Conservation (phyloP, 192 early-diverging fungal genomes). For the Entophlyctis luteolus region DNA sequence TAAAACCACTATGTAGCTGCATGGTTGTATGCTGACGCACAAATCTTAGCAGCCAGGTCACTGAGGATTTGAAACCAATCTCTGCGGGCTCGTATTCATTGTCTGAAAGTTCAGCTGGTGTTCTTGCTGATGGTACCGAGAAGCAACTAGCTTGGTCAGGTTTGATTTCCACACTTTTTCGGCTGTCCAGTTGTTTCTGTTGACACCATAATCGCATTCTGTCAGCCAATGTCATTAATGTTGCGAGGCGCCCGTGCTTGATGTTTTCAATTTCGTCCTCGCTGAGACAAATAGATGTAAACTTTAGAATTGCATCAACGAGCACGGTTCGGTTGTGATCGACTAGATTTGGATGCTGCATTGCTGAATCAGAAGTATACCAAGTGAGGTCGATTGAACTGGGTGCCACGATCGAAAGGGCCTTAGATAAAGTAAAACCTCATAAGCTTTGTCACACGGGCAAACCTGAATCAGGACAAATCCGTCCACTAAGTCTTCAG, state of each 20-base stretch:
- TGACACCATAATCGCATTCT: constrained; percentile 2
- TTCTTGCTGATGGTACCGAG: background rate
- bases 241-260: background rate
- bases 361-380: constrained; percentile 40
- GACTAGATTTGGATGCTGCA: constrained; percentile 16
- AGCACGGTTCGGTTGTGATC: constrained; percentile 4
- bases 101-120: background rate
- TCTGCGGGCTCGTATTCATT: constrained; percentile 33
- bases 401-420: constrained; percentile 39
- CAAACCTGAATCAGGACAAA: constrained; percentile 45
- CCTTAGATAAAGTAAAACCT: constrained; percentile 3
- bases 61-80: constrained; percentile 34
- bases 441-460: background rate
- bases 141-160: background rate
- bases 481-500: constrained; percentile 35
- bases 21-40: background rate
- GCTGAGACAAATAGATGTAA: background rate
- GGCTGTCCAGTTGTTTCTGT: background rate
- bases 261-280: background rate
- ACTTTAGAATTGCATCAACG: background rate
- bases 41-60: constrained; percentile 33
- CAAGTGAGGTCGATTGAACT: constrained; percentile 34
- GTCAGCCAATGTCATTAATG: background rate
- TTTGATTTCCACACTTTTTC: background rate
- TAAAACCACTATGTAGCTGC: background rate